Conservation (phyloP, 139 green algal genomes). For the Coelastrella sp. region DNA sequence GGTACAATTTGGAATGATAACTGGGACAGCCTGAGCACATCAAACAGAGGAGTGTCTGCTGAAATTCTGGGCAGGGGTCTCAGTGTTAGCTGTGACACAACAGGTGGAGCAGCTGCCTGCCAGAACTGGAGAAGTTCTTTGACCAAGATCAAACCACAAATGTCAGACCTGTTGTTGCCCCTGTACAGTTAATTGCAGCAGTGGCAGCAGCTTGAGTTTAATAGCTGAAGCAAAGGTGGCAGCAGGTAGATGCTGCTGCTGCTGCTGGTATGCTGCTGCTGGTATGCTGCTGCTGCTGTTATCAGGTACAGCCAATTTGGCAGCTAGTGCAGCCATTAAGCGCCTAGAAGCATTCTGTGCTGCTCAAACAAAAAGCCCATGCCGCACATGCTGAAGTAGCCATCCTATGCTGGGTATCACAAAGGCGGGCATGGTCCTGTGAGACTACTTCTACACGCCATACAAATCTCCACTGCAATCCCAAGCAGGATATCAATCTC, state of each 20-base stretch:
- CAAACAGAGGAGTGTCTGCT: slow-evolving; percentile 70
- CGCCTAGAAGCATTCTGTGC: too few species aligned
- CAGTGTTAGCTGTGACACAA: slow-evolving; percentile 24
- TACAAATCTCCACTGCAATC: too few species aligned
- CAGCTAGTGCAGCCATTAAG: too few species aligned
- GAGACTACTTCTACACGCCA: not conserved
- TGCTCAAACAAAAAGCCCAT: not conserved
- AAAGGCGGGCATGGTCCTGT: too few species aligned
- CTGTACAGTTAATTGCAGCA: not conserved
- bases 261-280: not conserved
- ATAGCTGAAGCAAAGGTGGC: not conserved
- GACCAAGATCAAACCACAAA: slow-evolving; percentile 76
- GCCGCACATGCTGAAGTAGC: not conserved
- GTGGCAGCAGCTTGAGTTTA: not conserved
- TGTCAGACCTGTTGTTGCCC: slow-evolving; percentile 13
- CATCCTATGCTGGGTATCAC: too few species aligned
- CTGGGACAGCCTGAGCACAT: slow-evolving; percentile 86
- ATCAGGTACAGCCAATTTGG: too few species aligned
- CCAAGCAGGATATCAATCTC: too few species aligned
- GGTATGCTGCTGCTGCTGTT: not conserved
- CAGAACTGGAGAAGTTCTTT: slow-evolving; percentile 77
- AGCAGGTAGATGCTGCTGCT: not conserved
- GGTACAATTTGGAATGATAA: too few species aligned
- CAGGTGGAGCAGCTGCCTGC: slow-evolving; percentile 23
- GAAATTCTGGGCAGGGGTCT: slow-evolving; percentile 42